These are phyloP conservation scores for Globisporangium alternatum DNA, from an alignment of 352 stramenopile species.

Conservation along the genomic window DNA sequence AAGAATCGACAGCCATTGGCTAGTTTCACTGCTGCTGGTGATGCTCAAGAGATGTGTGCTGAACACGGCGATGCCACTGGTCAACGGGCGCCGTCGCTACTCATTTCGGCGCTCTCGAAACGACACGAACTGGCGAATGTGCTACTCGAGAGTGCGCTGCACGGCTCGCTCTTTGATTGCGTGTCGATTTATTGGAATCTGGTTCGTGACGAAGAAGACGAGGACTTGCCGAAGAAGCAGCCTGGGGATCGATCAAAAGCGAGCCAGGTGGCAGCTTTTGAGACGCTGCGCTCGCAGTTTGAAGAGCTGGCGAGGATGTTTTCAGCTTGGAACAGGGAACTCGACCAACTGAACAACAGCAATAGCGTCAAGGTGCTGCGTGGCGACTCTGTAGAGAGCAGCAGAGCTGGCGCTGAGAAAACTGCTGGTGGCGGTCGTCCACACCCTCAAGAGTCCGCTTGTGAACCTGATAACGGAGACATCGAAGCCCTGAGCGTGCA, in stretches of 20 bases:
- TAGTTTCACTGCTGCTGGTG: neutral
- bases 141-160: constrained; percentile 38
- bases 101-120: constrained; percentile 52
- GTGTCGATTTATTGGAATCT: constrained; percentile 15
- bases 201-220: neutral
- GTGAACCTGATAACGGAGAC: constrained; percentile 1
- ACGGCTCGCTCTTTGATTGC: constrained; percentile 18
- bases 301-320: neutral
- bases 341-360: constrained; percentile 7
- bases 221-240: constrained; percentile 14
- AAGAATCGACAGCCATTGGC: neutral
- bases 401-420: neutral
- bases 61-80: neutral
- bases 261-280: neutral
- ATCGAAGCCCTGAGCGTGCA: constrained; percentile 3
- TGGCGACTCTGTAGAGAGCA: neutral
- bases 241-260: neutral
- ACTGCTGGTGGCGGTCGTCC: neutral
- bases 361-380: neutral
- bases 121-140: constrained; percentile 35
- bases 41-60: neutral
- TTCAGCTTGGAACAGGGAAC: neutral
- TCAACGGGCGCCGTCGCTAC: constrained; percentile 40
- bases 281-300: neutral
- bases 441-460: neutral